Conservation (phyloP, 768 basidiomycete genomes). For the Pleurotus sapidus region DNA sequence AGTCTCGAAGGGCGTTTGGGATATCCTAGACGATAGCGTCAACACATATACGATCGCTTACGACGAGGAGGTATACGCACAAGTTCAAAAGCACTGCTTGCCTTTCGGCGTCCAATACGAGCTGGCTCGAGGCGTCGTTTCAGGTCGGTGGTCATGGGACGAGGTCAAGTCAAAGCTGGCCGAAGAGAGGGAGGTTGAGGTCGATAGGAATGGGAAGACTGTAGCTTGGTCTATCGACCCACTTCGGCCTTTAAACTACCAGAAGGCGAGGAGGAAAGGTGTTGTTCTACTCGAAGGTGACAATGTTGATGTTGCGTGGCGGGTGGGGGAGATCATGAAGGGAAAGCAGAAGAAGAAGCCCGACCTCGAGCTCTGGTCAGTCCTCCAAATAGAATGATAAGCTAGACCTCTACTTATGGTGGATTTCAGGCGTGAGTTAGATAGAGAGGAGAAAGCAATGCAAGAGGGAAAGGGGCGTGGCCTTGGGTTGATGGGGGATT, state of each 20-base stretch:
- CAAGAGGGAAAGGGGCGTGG: slow-evolving; percentile 53
- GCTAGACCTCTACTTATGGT: background rate
- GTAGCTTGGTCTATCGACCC: background rate
- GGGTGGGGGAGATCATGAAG: background rate
- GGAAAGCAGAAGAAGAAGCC: slow-evolving; percentile 1
- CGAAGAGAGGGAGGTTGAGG: background rate
- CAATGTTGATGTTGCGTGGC: slow-evolving; percentile 26
- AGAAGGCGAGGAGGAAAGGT: slow-evolving; percentile 18
- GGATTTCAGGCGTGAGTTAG: slow-evolving; percentile 44
- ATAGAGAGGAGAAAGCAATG: slow-evolving; percentile 65
- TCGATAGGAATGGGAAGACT: background rate
- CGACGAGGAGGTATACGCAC: slow-evolving; percentile 24
- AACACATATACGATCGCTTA: slow-evolving; percentile 31
- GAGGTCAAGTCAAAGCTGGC: slow-evolving; percentile 13
- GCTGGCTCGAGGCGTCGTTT: slow-evolving; percentile 38
- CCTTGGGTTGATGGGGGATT: slow-evolving; percentile 58
- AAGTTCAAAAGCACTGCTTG: slow-evolving; percentile 34
- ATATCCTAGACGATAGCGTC: slow-evolving; percentile 12
- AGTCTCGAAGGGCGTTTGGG: background rate
- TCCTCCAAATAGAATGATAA: background rate
- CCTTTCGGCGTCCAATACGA: slow-evolving; percentile 48
- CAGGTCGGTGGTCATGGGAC: slow-evolving; percentile 37
- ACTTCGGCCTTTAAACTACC: slow-evolving; percentile 23
- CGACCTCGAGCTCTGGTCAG: slow-evolving; percentile 34
- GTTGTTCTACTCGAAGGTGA: slow-evolving; percentile 27